Conservation (phyloP, 768 basidiomycete species). For the Mycena belliarum region DNA sequence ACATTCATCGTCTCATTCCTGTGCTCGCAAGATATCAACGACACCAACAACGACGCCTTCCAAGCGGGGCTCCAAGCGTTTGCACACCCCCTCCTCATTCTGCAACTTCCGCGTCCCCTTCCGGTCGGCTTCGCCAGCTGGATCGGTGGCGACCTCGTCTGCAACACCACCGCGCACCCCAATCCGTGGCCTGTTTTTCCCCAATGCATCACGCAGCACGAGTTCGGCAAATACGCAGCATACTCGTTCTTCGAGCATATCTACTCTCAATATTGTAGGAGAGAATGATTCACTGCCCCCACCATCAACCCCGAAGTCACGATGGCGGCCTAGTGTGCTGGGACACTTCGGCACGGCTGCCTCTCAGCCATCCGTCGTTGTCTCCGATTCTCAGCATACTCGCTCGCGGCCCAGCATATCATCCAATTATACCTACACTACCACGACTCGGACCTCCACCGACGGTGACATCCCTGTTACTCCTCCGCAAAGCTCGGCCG, state of each 20-base stretch:
- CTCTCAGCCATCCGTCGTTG: slow-evolving; percentile 42
- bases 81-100: slow-evolving; percentile 39
- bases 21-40: slow-evolving; percentile 31
- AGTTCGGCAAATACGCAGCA: slow-evolving; percentile 39
- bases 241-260: slow-evolving; percentile 51
- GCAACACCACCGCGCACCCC: slow-evolving; percentile 35
- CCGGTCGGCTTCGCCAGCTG: slow-evolving; percentile 43
- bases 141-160: slow-evolving; percentile 31
- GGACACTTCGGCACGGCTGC: slow-evolving; percentile 61
- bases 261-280: slow-evolving; percentile 33
- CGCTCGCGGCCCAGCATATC: slow-evolving; percentile 62
- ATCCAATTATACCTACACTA: slow-evolving; percentile 57
- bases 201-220: slow-evolving; percentile 37
- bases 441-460: slow-evolving; percentile 47
- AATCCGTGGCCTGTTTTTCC: slow-evolving; percentile 48
- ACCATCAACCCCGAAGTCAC: slow-evolving; percentile 32
- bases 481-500: slow-evolving; percentile 40
- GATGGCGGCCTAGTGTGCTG: slow-evolving; percentile 66
- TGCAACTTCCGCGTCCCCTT: slow-evolving; percentile 47
- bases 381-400: slow-evolving; percentile 42
- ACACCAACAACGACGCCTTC: slow-evolving; percentile 35
- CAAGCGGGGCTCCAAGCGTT: slow-evolving; percentile 36
- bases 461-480: slow-evolving; percentile 44
- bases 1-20: slow-evolving; percentile 3
- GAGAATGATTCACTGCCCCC: slow-evolving; percentile 20